Base-by-base conservation (phyloP, 2,329 filamentous ascomycete genomes). In the Ascochyta viciae-villosae region DNA sequence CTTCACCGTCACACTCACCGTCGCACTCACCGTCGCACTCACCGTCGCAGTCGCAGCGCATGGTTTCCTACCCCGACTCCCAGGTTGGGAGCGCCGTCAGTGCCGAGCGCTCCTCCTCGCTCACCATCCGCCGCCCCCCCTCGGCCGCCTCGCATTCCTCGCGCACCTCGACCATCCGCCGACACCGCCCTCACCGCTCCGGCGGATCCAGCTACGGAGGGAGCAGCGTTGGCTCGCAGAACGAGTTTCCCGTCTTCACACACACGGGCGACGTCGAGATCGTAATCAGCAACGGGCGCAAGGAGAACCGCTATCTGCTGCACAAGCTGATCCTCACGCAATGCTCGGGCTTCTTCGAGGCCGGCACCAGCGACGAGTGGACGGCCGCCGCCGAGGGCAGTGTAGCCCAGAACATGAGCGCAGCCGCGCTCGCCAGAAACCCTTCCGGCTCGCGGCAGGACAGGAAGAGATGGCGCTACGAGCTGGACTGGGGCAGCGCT, bases 251-350 rank as follows among this genome's bases (percentile, higher is more conserved):
- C 22, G 80, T 96, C 71, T 98, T 97, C 77, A 88, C 87, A 45
- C 89, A 93, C 67, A 94, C 90, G 34, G 94, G 94, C 71, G 93
- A 98, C 76, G 92, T 97, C 69, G 94, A 98, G 77, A 92, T 98
- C 60, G 72, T 94, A 51, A 85, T 97, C 68, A 83, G 70, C 83
- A 77, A 86, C 13, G 84, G 89, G 49, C 83, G 85, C 59, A 86
- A 87, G 71, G 89, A 95, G 76, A 90, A 91, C 72, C 85, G 90
- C 58, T 98, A 97, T 74, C 82, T 97, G 42, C 83, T 98, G 53
- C 94, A 98, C 78, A 85, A 88, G 57, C 84, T 97, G 69, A 96
- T 94, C 37, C 80, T 98, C 64, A 88, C 90, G 29, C 90, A 96
- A 76, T 96, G 90, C 70, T 96, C 92, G 6, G 92, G 92, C 15